Conservation (phyloP, 2,329 filamentous ascomycete genomes). For the Emergomyces pasteurianus region DNA sequence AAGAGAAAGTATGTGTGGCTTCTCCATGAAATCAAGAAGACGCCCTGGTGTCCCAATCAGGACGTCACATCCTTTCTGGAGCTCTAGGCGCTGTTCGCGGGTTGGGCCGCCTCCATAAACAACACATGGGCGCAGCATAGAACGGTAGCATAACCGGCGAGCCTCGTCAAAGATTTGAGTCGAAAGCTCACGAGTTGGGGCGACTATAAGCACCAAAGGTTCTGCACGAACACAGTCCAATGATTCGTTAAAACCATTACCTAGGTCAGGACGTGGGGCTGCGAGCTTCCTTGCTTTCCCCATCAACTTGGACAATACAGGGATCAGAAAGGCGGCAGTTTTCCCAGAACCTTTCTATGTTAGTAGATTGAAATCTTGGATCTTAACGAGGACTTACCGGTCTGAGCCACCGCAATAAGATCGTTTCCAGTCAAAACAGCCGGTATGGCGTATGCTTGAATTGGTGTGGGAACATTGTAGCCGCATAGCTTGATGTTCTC, state of each 20-base stretch:
- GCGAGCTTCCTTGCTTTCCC: conserved; percentile 85
- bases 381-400: conserved; percentile 48
- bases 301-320: conserved; percentile 83
- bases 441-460: conserved; percentile 76
- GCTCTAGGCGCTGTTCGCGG: conserved; percentile 56
- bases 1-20: conserved; percentile 36
- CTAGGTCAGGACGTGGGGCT: conserved; percentile 58
- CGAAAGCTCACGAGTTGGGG: conserved; percentile 78
- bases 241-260: conserved; percentile 41
- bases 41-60: conserved; percentile 82
- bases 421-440: conserved; percentile 66
- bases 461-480: conserved; percentile 66
- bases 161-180: conserved; percentile 93
- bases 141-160: conserved; percentile 84
- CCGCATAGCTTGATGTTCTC: conserved; percentile 63
- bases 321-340: conserved; percentile 84
- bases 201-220: conserved; percentile 75
- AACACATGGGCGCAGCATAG: conserved; percentile 85
- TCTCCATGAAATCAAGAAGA: conserved; percentile 69
- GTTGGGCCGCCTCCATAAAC: conserved; percentile 73
- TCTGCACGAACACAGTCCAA: conserved; percentile 56
- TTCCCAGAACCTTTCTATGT: conserved; percentile 69
- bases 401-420: conserved; percentile 82
- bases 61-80: conserved; percentile 77
- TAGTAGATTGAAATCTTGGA: neutral